These are phyloP conservation scores for Microdochium trichocladiopsis DNA, from an alignment of 2,329 filamentous ascomycete species.

Conservation along the genomic window DNA sequence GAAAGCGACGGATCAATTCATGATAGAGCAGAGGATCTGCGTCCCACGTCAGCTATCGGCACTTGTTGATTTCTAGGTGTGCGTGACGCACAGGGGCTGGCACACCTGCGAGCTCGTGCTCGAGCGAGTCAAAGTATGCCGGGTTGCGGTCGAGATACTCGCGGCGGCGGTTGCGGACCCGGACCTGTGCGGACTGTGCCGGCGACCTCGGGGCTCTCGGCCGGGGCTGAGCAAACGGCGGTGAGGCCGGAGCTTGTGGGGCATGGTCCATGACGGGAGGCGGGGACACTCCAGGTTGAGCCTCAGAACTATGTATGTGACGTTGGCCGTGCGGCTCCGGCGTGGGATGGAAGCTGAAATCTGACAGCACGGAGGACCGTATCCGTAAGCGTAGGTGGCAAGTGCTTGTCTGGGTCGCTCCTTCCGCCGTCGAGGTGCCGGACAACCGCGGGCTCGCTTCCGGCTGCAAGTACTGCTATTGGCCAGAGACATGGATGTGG, in stretches of 20 bases:
- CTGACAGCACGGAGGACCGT: too few relatives aligned
- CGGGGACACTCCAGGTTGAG: neutral
- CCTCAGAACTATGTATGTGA: neutral
- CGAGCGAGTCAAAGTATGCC: constrained; percentile 57
- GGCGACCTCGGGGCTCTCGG: constrained; percentile 37
- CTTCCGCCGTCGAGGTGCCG: neutral
- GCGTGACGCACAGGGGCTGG: neutral
- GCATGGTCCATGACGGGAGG: neutral
- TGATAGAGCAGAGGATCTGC: neutral
- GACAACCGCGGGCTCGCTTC: neutral
- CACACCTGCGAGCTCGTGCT: constrained; percentile 49
- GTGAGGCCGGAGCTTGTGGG: neutral
- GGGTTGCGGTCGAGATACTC: constrained; percentile 68
- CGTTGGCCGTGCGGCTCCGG: too few relatives aligned
- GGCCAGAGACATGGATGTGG: neutral
- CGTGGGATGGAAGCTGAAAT: too few relatives aligned
- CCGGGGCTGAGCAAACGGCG: constrained; percentile 17
- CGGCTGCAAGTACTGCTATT: neutral
- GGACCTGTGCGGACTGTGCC: constrained; percentile 37
- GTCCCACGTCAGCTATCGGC: too few relatives aligned
- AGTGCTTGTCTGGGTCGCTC: too few relatives aligned
- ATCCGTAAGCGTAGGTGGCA: too few relatives aligned
- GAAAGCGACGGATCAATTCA: neutral
- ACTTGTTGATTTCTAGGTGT: too few relatives aligned
- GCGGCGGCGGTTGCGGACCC: constrained; percentile 68